These are phyloP conservation scores for Solanum bulbocastanum DNA, from an alignment of 257 asterid genomes.

Conservation along the genomic window DNA sequence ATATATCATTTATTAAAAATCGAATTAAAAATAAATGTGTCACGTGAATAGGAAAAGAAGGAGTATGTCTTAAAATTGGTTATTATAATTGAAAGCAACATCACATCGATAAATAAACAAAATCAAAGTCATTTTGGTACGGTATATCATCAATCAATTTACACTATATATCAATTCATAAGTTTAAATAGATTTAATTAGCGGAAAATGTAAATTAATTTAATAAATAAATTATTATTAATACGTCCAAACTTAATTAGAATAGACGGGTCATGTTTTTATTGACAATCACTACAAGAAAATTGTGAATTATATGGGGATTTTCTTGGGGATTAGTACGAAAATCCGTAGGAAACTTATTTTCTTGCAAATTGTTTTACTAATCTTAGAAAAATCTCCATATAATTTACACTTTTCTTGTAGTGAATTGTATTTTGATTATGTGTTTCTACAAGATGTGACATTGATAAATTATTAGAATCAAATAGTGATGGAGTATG, in stretches of 20 bases:
- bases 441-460: neutral
- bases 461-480: neutral
- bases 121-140: neutral
- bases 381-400: rapidly evolving
- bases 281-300: neutral
- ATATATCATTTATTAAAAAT: no score
- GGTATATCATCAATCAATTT: neutral
- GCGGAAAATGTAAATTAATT: no score
- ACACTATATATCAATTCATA: neutral
- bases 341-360: no score
- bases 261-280: no score
- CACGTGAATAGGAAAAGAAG: no score
- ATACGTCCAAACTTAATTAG: neutral
- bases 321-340: no score
- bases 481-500: neutral
- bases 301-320: no score
- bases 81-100: neutral
- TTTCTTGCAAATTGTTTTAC: no score
- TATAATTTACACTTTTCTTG: no score
- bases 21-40: no score
- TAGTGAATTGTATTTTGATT: neutral
- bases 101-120: neutral
- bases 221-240: no score
- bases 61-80: neutral
- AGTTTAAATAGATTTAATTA: no score